Conservation (phyloP, 176 grass and related monocot genomes). For the Eleusine coracana region DNA sequence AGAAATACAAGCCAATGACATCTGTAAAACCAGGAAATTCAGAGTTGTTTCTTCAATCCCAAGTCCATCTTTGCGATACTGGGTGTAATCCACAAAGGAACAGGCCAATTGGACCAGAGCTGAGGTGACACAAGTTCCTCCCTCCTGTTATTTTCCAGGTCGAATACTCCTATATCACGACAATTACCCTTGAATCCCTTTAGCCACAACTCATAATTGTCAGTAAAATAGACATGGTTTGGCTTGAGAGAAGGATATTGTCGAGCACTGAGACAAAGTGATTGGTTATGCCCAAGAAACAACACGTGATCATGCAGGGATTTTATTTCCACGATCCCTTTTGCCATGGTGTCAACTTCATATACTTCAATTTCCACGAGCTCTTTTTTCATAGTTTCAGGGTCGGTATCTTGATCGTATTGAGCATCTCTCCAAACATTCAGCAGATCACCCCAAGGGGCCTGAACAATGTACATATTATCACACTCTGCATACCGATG, state of each 20-base stretch:
- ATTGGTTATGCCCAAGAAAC: background rate
- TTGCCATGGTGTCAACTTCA: background rate
- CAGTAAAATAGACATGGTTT: constrained; percentile 5
- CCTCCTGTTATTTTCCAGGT: background rate
- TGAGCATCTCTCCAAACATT: background rate
- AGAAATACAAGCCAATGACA: too few species aligned
- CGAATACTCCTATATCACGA: constrained; percentile 11
- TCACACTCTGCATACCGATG: background rate
- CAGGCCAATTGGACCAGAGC: constrained; percentile 27
- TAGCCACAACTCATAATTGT: background rate
- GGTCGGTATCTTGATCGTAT: background rate
- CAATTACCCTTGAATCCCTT: too few species aligned
- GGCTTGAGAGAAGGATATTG: background rate
- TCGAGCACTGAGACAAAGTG: background rate
- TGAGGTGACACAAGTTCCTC: constrained; percentile 6
- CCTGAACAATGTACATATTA: background rate
- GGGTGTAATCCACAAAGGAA: constrained; percentile 15
- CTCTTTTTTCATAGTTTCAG: background rate
- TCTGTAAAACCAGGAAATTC: too few species aligned
- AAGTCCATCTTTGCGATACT: background rate
- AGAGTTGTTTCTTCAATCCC: too few species aligned
- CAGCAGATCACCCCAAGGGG: constrained; percentile 26
- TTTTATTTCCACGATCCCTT: background rate
- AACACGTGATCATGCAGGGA: background rate
- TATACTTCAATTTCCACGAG: background rate